Conservation (phyloP, 345 rosid species). For the Murraya koenigii region DNA sequence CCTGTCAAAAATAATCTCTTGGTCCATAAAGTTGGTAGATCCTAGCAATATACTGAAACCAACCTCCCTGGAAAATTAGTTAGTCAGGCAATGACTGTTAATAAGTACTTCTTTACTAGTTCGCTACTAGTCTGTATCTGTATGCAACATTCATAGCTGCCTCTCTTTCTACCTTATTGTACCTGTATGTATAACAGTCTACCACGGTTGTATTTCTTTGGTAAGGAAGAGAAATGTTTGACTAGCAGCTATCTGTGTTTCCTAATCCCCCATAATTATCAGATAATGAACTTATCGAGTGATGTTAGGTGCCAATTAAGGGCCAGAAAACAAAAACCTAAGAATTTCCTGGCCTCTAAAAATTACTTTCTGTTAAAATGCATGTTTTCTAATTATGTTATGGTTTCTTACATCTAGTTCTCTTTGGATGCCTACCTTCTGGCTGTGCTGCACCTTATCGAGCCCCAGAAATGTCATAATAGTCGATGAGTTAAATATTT, state of each 20-base stretch:
- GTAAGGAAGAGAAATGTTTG: neutral
- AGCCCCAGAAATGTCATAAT: neutral
- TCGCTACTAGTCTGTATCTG: neutral
- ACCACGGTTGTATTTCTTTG: neutral
- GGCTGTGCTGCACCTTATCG: neutral
- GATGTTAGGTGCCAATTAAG: neutral
- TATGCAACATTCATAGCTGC: neutral
- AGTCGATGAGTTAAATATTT: neutral
- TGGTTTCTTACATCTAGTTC: neutral
- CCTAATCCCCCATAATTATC: neutral
- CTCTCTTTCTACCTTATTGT: neutral
- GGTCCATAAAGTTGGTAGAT: neutral
- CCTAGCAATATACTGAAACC: neutral
- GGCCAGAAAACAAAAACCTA: neutral
- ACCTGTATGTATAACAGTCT: neutral
- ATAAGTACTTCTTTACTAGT: neutral
- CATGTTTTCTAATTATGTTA: neutral
- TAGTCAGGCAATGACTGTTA: neutral
- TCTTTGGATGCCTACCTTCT: neutral
- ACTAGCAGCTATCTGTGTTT: neutral
- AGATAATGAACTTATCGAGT: neutral
- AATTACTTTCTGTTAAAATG: neutral
- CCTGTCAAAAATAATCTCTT: neutral
- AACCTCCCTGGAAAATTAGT: neutral
- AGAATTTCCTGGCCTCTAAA: neutral